These are phyloP conservation scores for Fusarium sp. DNA, from an alignment of 2,329 filamentous ascomycete genomes.

Conservation along the genomic window DNA sequence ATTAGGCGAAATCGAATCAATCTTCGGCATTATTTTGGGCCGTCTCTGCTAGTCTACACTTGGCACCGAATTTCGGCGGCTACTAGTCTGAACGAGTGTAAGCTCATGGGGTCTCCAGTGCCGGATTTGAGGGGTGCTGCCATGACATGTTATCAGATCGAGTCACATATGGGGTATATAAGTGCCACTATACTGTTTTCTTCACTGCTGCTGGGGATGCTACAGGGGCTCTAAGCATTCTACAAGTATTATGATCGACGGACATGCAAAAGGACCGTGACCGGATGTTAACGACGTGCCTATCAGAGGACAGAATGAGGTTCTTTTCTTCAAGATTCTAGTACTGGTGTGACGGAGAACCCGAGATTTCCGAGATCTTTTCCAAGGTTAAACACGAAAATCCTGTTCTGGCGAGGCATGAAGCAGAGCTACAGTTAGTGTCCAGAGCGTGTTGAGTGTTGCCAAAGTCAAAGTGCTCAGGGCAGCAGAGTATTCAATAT, in stretches of 20 bases:
- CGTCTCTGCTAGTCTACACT: neutral
- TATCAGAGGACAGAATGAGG: neutral
- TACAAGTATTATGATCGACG: conserved; percentile 18
- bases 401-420: conserved; percentile 4
- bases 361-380: conserved; percentile 15
- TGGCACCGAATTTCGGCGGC: conserved; percentile 7
- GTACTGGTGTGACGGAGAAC: neutral
- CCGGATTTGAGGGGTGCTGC: conserved; percentile 16
- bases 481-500: conserved; percentile 1
- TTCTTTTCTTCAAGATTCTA: neutral
- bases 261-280: conserved; percentile 14
- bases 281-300: neutral
- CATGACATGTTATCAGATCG: conserved; percentile 17
- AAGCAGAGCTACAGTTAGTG: neutral
- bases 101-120: neutral
- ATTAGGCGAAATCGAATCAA: conserved; percentile 5
- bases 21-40: conserved; percentile 8
- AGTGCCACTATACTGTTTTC: conserved; percentile 6
- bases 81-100: neutral
- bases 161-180: conserved; percentile 17
- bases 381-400: neutral
- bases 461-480: neutral
- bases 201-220: neutral
- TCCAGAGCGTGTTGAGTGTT: neutral
- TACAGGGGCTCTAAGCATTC: conserved; percentile 11